Evolutionary conservation across 768 basidiomycete genomes (phyloP).

Genomic region (Amanita thiersii): DNA sequence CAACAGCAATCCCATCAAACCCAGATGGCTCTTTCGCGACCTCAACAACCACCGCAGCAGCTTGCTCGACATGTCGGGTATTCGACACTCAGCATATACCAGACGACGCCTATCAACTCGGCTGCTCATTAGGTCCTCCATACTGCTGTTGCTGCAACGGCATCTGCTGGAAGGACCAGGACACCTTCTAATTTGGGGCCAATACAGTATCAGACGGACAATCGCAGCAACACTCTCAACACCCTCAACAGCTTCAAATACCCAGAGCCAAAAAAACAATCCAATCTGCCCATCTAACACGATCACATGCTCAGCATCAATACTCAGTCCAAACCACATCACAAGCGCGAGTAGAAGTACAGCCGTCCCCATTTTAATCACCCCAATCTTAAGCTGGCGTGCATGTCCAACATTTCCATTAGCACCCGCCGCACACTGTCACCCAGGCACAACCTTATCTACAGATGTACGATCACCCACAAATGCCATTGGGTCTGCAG

Average conservation of each 20-base stretch:
- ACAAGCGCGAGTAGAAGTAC: conserved; percentile 10
- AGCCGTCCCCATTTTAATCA: conserved; percentile 3
- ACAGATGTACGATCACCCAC: conserved; percentile 10
- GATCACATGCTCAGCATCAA: too few relatives aligned
- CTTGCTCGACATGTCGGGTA: conserved; percentile 3
- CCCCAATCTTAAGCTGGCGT: too few relatives aligned
- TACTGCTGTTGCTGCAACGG: neutral
- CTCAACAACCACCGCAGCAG: neutral
- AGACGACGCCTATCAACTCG: conserved; percentile 1
- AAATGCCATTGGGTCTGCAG: conserved; percentile 6
- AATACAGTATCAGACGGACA: neutral
- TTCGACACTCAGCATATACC: conserved; percentile 3
- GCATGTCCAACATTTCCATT: conserved; percentile 10
- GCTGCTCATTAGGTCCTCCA: conserved; percentile 5
- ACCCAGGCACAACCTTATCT: conserved; percentile 12
- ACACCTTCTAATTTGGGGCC: neutral
- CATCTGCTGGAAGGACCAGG: neutral
- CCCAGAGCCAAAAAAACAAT: conserved; percentile 4
- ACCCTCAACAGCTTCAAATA: neutral
- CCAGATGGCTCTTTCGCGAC: neutral
- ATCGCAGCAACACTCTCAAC: neutral
- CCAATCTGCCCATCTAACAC: too few relatives aligned
- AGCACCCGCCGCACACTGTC: conserved; percentile 11
- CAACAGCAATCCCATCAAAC: conserved; percentile 2
- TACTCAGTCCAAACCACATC: conserved; percentile 8